These are phyloP conservation scores for Pichia californica DNA, from an alignment of 805 yeast species.

Conservation along the genomic window DNA sequence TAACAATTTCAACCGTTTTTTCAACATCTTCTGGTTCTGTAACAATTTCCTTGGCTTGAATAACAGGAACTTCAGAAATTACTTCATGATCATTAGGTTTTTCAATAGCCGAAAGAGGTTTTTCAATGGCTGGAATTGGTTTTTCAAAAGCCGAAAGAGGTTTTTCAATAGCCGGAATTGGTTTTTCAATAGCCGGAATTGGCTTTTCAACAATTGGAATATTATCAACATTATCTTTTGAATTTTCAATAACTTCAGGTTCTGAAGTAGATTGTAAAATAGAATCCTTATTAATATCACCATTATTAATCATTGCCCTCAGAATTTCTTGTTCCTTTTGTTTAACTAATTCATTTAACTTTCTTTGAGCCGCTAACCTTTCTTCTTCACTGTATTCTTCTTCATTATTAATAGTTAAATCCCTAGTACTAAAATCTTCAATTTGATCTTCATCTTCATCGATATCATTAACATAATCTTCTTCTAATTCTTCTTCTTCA, in stretches of 20 bases:
- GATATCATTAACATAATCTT: constrained; percentile 7
- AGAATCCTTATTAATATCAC: constrained; percentile 15
- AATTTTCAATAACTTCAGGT: background rate
- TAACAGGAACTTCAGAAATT: too few relatives aligned
- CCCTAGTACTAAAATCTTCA: background rate
- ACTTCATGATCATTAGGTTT: too few relatives aligned
- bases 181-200: too few relatives aligned
- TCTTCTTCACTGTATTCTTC: constrained; percentile 22
- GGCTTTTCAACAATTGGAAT: too few relatives aligned
- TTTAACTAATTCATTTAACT: constrained; percentile 22
- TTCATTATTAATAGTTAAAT: background rate
- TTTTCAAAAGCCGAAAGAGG: too few relatives aligned
- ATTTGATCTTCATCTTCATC: constrained; percentile 10
- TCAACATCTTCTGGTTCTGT: too few relatives aligned
- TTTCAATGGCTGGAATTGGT: too few relatives aligned
- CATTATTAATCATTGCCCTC: constrained; percentile 17
- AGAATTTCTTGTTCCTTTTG: constrained; percentile 24
- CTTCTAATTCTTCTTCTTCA: background rate
- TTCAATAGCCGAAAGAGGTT: too few relatives aligned
- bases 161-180: too few relatives aligned
- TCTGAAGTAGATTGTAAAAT: too few relatives aligned
- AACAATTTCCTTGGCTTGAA: too few relatives aligned
- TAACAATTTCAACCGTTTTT: too few relatives aligned
- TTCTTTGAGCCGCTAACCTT: constrained; percentile 22
- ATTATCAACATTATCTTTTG: background rate